Evolutionary conservation across 306 rosid species (phyloP).

Genomic region (Vachellia collinsii): DNA sequence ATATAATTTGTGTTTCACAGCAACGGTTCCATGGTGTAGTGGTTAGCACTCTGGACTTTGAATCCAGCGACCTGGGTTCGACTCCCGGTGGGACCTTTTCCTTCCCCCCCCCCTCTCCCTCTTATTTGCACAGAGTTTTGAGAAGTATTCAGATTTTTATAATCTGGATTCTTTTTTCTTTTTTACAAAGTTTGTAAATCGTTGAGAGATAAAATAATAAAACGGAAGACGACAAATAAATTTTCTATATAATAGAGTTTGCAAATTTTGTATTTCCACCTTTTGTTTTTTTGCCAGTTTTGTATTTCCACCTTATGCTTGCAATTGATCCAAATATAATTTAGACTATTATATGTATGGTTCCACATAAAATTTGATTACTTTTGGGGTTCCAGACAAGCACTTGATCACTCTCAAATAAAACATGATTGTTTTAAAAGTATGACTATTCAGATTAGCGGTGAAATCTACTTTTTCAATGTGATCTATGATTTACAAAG

Average conservation of each 20-base stretch:
- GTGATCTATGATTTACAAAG: no score
- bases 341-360: not conserved
- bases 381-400: no score
- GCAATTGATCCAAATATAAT: not conserved
- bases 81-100: constrained; percentile 62
- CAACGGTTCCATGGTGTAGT: constrained; percentile 68
- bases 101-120: no score
- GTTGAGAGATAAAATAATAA: not conserved
- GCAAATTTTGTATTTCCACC: not conserved
- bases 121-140: no score
- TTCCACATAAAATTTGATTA: not conserved
- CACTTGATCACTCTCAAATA: no score
- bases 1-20: no score
- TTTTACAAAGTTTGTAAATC: not conserved
- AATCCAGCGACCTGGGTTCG: no score
- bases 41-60: constrained; percentile 83
- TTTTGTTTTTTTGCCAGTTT: not conserved
- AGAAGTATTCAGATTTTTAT: no score
- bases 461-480: no score
- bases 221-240: not conserved
- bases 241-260: not conserved
- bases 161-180: no score
- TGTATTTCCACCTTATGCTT: not conserved
- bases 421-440: no score
- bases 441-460: no score